Evolutionary conservation across 176 grass and related monocot genomes (phyloP).

Genomic region (Tillandsia fasciculata): DNA sequence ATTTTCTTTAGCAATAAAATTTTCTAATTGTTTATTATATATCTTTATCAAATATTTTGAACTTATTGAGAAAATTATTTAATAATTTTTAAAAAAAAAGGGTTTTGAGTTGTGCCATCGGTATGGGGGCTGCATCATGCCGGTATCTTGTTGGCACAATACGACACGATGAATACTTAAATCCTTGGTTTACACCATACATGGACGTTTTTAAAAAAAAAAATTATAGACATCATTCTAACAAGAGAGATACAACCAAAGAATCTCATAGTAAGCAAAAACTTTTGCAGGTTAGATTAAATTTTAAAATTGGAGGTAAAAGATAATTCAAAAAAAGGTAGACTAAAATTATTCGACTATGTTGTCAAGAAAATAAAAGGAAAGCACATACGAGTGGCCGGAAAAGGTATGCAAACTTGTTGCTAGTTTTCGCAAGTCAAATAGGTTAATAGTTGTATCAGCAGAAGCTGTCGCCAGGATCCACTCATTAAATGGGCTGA

Average conservation of each 20-base stretch:
- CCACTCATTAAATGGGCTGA: conserved; percentile 97
- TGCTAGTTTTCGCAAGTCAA: conserved; percentile 73
- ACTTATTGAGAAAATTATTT: no score
- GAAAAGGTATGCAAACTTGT: conserved; percentile 75
- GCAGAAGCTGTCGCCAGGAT: conserved; percentile 86
- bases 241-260: not conserved
- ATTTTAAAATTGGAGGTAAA: not conserved
- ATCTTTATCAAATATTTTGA: no score
- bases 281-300: not conserved
- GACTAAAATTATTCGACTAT: not conserved
- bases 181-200: no score
- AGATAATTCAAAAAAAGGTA: conserved; percentile 2
- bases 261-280: not conserved
- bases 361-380: not conserved
- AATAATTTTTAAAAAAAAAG: no score
- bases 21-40: no score
- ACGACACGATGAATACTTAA: no score
- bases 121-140: no score
- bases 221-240: no score
- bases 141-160: no score
- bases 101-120: no score
- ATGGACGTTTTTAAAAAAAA: no score
- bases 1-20: no score
- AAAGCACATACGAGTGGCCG: conserved; percentile 53
- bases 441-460: conserved; percentile 72